A percentile compares a stretch with the other conserved stretches of the same genome.
phyloP scores from a whole-genome alignment of 2,329 filamentous ascomycete species.

The Myriosclerotinia duriaeana region DNA sequence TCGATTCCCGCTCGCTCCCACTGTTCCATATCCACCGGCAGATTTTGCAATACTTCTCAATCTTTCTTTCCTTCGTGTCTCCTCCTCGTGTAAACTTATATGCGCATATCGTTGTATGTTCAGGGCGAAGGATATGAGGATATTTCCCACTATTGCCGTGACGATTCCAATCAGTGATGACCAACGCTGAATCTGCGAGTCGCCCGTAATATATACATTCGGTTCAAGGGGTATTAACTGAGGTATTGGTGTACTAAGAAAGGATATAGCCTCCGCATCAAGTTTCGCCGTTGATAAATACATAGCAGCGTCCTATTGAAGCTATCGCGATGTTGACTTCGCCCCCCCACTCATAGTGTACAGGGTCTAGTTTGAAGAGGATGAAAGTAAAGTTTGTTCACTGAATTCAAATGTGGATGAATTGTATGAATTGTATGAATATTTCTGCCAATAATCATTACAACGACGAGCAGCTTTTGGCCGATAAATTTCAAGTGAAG shows the following conservation, averaged over 20 bases:
- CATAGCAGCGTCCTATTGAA: slow-evolving; percentile 33
- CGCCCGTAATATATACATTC: slow-evolving; percentile 34
- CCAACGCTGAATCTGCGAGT: slow-evolving; percentile 66
- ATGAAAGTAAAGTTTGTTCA: neutral
- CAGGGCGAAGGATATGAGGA: slow-evolving; percentile 90
- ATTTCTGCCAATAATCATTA: neutral
- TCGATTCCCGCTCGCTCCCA: slow-evolving; percentile 39
- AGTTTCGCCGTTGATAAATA: slow-evolving; percentile 33
- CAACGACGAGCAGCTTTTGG: neutral
- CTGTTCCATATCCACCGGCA: slow-evolving; percentile 47
- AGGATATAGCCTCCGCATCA: slow-evolving; percentile 29
- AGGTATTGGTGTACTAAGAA: slow-evolving; percentile 22
- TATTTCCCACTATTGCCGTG: slow-evolving; percentile 87
- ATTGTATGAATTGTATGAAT: neutral
- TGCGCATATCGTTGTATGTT: slow-evolving; percentile 98
- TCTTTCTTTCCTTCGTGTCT: slow-evolving; percentile 55
- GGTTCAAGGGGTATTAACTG: slow-evolving; percentile 10
- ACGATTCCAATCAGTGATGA: slow-evolving; percentile 93
- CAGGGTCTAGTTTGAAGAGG: slow-evolving; percentile 20
- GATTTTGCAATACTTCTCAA: slow-evolving; percentile 50
- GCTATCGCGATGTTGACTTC: slow-evolving; percentile 25
- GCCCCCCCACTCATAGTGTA: slow-evolving; percentile 30
- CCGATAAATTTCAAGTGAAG: neutral
- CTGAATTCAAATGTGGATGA: neutral
- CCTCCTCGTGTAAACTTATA: slow-evolving; percentile 74